These are phyloP conservation scores for Pterocarpus macrocarpus DNA, from an alignment of 306 rosid genomes.

Conservation along the genomic window DNA sequence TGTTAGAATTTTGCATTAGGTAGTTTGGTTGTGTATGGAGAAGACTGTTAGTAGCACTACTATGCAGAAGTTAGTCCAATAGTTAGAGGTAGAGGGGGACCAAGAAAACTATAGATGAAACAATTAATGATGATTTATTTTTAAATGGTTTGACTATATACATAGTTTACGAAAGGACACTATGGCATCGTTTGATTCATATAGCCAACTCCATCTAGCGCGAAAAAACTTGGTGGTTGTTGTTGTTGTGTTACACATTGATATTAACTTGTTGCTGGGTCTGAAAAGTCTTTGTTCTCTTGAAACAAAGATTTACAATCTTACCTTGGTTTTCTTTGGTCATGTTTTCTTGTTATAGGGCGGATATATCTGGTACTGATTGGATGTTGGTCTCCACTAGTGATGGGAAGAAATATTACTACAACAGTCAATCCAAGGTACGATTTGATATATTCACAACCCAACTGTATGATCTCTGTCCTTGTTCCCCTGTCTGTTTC, in stretches of 20 bases:
- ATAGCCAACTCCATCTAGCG: too few species aligned
- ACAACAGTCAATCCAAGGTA: slow-evolving; percentile 91
- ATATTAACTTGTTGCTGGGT: slow-evolving; percentile 7
- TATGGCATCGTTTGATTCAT: too few species aligned
- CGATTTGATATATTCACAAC: slow-evolving; percentile 32
- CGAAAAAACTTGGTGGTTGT: too few species aligned
- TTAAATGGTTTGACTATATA: too few species aligned
- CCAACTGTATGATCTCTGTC: slow-evolving; percentile 22
- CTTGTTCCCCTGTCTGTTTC: slow-evolving; percentile 7
- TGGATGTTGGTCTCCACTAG: slow-evolving; percentile 86
- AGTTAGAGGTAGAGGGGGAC: too few species aligned
- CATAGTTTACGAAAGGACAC: too few species aligned
- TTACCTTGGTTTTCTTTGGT: slow-evolving; percentile 26
- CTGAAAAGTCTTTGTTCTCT: slow-evolving; percentile 34
- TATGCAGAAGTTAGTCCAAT: too few species aligned
- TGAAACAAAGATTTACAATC: background rate
- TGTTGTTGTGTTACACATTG: slow-evolving; percentile 8
- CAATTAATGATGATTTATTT: too few species aligned
- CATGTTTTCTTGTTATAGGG: slow-evolving; percentile 60
- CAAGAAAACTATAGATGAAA: too few species aligned
- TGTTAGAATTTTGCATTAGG: too few species aligned
- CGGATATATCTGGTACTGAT: slow-evolving; percentile 81
- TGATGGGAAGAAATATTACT: slow-evolving; percentile 92
- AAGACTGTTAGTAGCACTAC: too few species aligned
- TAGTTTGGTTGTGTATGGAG: too few species aligned